Conservation (phyloP, 805 yeast species). For the Zygosaccharomyces siamensis region DNA sequence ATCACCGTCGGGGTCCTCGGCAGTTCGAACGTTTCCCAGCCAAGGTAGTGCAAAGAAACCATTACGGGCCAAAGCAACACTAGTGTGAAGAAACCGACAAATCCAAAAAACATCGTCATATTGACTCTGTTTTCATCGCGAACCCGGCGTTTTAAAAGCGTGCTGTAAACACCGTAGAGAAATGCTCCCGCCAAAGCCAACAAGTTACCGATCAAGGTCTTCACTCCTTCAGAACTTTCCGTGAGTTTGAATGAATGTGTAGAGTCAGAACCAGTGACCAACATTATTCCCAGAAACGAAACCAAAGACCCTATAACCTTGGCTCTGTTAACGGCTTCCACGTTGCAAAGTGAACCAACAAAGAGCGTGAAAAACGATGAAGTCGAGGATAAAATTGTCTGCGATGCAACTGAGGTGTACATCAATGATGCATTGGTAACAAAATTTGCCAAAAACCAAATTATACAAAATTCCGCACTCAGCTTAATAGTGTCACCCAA, state of each 20-base stretch:
- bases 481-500: conserved; percentile 63
- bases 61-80: conserved; percentile 79
- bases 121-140: conserved; percentile 70
- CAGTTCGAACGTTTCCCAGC: conserved; percentile 65
- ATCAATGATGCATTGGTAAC: conserved; percentile 82
- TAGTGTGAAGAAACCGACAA: conserved; percentile 82
- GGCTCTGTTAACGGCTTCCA: conserved; percentile 60
- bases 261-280: conserved; percentile 70
- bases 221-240: conserved; percentile 20
- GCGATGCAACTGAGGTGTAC: conserved; percentile 90
- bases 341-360: conserved; percentile 66
- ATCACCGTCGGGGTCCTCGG: conserved; percentile 56
- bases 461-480: conserved; percentile 73
- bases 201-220: conserved; percentile 60
- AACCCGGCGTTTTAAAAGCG: conserved; percentile 69
- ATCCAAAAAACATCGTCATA: conserved; percentile 88
- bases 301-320: conserved; percentile 68
- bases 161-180: conserved; percentile 89
- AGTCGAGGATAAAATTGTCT: conserved; percentile 88
- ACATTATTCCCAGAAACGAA: conserved; percentile 71
- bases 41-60: conserved; percentile 54
- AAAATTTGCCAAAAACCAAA: conserved; percentile 90
- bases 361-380: conserved; percentile 88
- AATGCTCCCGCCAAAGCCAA: conserved; percentile 81
- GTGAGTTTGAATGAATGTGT: conserved; percentile 3